Percentiles rank a stretch among this genome's conserved stretches.
Conservation (phyloP, 441 rosid genomes). For the Brassica balearica region DNA sequence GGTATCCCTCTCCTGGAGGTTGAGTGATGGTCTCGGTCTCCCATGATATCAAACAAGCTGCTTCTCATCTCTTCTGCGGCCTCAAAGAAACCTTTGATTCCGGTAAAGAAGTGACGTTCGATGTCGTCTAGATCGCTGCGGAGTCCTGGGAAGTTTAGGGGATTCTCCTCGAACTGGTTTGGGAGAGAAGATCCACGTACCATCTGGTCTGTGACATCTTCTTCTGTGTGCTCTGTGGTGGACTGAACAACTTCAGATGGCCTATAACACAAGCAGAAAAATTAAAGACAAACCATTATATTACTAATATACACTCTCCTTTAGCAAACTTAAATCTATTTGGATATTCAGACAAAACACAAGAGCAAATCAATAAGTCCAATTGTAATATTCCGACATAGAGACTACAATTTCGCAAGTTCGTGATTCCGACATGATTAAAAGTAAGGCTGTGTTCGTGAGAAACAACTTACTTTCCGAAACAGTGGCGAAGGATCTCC, state of each 20-base stretch:
- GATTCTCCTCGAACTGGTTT: conserved; percentile 47
- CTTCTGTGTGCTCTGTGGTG: conserved; percentile 78
- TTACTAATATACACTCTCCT: no score
- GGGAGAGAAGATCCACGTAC: conserved; percentile 27
- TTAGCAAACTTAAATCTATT: no score
- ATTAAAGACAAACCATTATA: no score
- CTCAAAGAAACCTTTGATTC: conserved; percentile 61
- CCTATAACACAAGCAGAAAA: conserved; percentile 42
- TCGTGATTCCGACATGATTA: no score
- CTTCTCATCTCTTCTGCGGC: conserved; percentile 76
- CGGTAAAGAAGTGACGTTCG: conserved; percentile 63
- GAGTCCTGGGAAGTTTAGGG: conserved; percentile 75
- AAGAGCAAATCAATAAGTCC: no score
- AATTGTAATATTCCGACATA: no score
- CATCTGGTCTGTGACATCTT: conserved; percentile 56
- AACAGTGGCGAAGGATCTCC: conserved; percentile 69
- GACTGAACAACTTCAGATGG: conserved; percentile 73
- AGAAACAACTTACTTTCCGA: conserved; percentile 60
- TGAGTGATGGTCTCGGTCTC: conserved; percentile 29
- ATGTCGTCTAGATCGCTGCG: conserved; percentile 70
- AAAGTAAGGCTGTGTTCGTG: no score
- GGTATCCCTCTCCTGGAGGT: conserved; percentile 54
- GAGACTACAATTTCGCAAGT: no score
- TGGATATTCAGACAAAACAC: no score
- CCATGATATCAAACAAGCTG: conserved; percentile 57